These are phyloP conservation scores for Dendrocalamus sinicus DNA, from an alignment of 176 grass and related monocot species.

Conservation along the genomic window DNA sequence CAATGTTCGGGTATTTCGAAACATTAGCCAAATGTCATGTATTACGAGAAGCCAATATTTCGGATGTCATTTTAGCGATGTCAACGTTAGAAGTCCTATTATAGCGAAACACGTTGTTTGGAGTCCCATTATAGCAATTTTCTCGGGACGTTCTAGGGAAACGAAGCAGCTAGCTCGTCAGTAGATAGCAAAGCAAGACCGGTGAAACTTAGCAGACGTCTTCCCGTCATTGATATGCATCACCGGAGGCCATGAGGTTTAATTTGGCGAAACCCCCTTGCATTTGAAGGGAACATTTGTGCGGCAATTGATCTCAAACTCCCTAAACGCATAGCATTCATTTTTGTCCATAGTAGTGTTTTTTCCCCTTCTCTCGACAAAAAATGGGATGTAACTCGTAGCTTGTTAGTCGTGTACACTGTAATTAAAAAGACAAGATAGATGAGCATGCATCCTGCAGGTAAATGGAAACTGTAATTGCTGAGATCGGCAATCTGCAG, in stretches of 20 bases:
- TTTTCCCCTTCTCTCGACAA: background rate
- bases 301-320: background rate
- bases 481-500: too few species aligned
- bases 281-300: background rate
- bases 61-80: too few species aligned
- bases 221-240: background rate
- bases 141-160: background rate
- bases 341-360: background rate
- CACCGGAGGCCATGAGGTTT: background rate
- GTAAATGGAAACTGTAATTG: background rate
- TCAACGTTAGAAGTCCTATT: too few species aligned
- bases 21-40: too few species aligned
- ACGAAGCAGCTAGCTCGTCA: conserved; percentile 77
- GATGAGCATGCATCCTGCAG: background rate
- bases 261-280: background rate
- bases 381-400: background rate
- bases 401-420: conserved; percentile 12
- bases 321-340: background rate
- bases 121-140: too few species aligned
- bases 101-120: too few species aligned
- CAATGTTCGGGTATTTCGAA: too few species aligned
- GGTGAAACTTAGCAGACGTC: background rate
- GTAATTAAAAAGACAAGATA: background rate
- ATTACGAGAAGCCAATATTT: too few species aligned
- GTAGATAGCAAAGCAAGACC: conserved; percentile 51